phyloP scores from a whole-genome alignment of 176 grass and related monocot species.

The Olyra latifolia region DNA sequence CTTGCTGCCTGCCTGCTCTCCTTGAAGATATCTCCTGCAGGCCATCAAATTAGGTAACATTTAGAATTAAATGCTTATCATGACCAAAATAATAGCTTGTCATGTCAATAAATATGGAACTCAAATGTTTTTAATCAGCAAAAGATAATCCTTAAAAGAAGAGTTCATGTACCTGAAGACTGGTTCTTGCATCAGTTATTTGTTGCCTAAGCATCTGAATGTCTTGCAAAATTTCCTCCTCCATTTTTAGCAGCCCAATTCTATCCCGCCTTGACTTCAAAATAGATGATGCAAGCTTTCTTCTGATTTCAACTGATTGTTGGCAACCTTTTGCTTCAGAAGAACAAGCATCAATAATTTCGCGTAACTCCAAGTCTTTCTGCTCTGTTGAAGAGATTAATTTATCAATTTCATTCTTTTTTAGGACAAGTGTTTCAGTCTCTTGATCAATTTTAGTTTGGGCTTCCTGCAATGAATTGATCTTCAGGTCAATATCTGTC shows the following conservation, averaged over 20 bases:
- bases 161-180: conserved; percentile 64
- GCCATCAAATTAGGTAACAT: conserved; percentile 32
- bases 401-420: conserved; percentile 73
- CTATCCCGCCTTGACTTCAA: conserved; percentile 82
- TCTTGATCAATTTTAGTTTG: conserved; percentile 63
- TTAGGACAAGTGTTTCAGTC: conserved; percentile 46
- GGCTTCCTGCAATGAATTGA: conserved; percentile 52
- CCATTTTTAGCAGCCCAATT: conserved; percentile 66
- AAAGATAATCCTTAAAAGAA: conserved; percentile 14
- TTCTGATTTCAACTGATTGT: conserved; percentile 56
- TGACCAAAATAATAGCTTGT: background rate
- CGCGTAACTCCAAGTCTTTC: conserved; percentile 51
- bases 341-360: conserved; percentile 55
- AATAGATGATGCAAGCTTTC: conserved; percentile 63
- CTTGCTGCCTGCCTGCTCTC: conserved; percentile 70
- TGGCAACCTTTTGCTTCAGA: conserved; percentile 75
- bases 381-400: conserved; percentile 59
- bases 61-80: conserved; percentile 11
- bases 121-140: conserved; percentile 7
- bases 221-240: conserved; percentile 76
- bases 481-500: conserved; percentile 72
- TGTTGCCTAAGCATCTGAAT: conserved; percentile 83
- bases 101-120: background rate
- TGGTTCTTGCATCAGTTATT: conserved; percentile 75
- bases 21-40: conserved; percentile 80